Conservation (phyloP, 1,139 yeast genomes). For the Geotrichum histeridarum region DNA sequence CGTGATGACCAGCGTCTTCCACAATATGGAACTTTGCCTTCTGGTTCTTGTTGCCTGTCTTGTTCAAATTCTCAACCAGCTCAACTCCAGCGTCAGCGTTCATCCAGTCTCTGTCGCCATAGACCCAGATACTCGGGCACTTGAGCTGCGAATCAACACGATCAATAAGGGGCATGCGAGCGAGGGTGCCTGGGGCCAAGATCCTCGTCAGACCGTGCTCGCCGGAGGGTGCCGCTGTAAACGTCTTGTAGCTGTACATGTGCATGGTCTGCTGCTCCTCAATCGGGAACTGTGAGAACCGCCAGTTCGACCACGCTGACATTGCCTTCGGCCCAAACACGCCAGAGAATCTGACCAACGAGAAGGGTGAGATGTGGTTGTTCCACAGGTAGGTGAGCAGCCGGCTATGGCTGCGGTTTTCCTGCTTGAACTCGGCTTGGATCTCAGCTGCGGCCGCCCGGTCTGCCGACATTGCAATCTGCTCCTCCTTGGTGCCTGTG, state of each 20-base stretch:
- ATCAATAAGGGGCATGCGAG: slow-evolving; percentile 70
- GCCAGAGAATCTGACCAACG: slow-evolving; percentile 26
- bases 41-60: slow-evolving; percentile 26
- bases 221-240: slow-evolving; percentile 56
- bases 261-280: slow-evolving; percentile 37
- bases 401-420: not conserved
- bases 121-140: slow-evolving; percentile 53
- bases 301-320: slow-evolving; percentile 29
- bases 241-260: slow-evolving; percentile 56
- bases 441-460: not conserved
- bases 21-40: slow-evolving; percentile 44
- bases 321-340: slow-evolving; percentile 31
- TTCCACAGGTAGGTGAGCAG: slow-evolving; percentile 28
- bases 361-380: slow-evolving; percentile 30
- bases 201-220: slow-evolving; percentile 61
- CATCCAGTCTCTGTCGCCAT: slow-evolving; percentile 89
- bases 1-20: slow-evolving; percentile 66
- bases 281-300: slow-evolving; percentile 26
- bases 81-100: slow-evolving; percentile 64
- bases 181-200: slow-evolving; percentile 70
- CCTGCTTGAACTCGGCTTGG: not conserved
- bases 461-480: not conserved
- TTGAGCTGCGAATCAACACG: slow-evolving; percentile 43
- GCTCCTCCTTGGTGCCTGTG: not conserved
- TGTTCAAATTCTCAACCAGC: slow-evolving; percentile 42